Percentiles rank a stretch among this genome's conserved stretches.
These are phyloP conservation scores for Citrus sp. DNA, from an alignment of 345 rosid genomes.

Conservation along the genomic window DNA sequence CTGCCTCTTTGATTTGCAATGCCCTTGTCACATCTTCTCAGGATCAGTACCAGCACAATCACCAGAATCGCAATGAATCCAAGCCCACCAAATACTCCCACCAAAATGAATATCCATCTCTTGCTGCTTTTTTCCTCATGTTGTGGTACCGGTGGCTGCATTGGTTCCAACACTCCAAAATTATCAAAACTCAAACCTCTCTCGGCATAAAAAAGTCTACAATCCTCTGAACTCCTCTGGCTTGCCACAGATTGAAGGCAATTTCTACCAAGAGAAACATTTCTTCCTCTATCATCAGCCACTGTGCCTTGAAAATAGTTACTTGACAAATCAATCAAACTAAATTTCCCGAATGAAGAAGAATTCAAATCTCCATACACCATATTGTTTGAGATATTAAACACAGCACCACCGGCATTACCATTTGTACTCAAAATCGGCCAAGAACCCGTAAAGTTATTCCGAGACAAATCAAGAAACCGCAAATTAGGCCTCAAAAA, in stretches of 20 bases:
- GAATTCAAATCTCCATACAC: slow-evolving; percentile 59
- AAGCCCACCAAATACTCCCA: slow-evolving; percentile 49
- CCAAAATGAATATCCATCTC: slow-evolving; percentile 40
- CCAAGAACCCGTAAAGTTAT: slow-evolving; percentile 50
- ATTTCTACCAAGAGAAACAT: slow-evolving; percentile 45
- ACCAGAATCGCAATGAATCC: slow-evolving; percentile 42
- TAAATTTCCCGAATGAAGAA: slow-evolving; percentile 36
- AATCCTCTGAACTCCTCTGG: slow-evolving; percentile 50
- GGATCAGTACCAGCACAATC: slow-evolving; percentile 31
- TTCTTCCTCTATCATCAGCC: slow-evolving; percentile 27
- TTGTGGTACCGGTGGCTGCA: slow-evolving; percentile 20
- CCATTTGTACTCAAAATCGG: slow-evolving; percentile 29
- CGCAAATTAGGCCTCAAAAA: slow-evolving; percentile 46
- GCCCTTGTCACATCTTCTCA: slow-evolving; percentile 28
- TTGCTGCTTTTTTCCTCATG: slow-evolving; percentile 27
- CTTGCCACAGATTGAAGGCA: slow-evolving; percentile 46
- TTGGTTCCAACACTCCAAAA: slow-evolving; percentile 35
- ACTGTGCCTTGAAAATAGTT: slow-evolving; percentile 79
- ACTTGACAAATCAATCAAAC: slow-evolving; percentile 53
- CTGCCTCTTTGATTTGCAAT: slow-evolving; percentile 36
- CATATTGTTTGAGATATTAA: slow-evolving; percentile 70
- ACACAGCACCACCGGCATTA: slow-evolving; percentile 29
- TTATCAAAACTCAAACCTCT: slow-evolving; percentile 45
- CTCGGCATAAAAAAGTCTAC: slow-evolving; percentile 43
- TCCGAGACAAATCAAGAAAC: slow-evolving; percentile 58